Conservation (phyloP, 345 rosid species). For the Durio zibethinus region DNA sequence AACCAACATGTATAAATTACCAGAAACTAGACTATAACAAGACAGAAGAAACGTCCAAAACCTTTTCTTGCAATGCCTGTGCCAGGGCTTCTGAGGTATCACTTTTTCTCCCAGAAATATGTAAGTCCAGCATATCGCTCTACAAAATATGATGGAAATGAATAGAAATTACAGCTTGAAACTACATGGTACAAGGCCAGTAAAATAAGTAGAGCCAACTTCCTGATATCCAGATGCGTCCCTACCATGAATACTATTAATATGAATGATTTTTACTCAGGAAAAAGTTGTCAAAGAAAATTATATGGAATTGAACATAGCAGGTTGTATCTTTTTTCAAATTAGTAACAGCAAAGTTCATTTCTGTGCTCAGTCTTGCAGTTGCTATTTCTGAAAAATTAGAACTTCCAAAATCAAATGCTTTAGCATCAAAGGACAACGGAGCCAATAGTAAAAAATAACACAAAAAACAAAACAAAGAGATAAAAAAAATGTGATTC, state of each 20-base stretch:
- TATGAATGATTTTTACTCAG: not conserved
- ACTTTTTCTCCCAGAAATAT: slow-evolving; percentile 25
- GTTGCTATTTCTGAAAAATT: not conserved
- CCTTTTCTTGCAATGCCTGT: slow-evolving; percentile 92
- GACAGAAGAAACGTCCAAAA: slow-evolving; percentile 16
- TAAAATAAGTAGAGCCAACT: not conserved
- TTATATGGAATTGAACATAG: not conserved
- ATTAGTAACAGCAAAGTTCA: not conserved
- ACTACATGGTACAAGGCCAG: not conserved
- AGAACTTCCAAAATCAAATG: not conserved
- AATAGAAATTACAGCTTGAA: slow-evolving; percentile 8
- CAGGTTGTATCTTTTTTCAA: not conserved
- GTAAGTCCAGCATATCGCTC: slow-evolving; percentile 31
- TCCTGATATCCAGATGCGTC: not conserved
- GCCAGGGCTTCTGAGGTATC: slow-evolving; percentile 55
- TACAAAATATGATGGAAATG: slow-evolving; percentile 30
- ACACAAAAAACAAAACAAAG: not conserved
- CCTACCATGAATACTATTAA: not conserved
- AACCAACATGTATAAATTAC: not conserved
- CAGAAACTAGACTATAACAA: not conserved
- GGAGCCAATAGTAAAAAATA: not conserved
- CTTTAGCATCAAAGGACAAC: not conserved
- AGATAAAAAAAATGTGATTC: not conserved
- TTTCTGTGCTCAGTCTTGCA: not conserved
- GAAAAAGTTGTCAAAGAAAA: not conserved